phyloP scores from a whole-genome alignment of 2,329 filamentous ascomycete species.

The Aspergillus sergii region DNA sequence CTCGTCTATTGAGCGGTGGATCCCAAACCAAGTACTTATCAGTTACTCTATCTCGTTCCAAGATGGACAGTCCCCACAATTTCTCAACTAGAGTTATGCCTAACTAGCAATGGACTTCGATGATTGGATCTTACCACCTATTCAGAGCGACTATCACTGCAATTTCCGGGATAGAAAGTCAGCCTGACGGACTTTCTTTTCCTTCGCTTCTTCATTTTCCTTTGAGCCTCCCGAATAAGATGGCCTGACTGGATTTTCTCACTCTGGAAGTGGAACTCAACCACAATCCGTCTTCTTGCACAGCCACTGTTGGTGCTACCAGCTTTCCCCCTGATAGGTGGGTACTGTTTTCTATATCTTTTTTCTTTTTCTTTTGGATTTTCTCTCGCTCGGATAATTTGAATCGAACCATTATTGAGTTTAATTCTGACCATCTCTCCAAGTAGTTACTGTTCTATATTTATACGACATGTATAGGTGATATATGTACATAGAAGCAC shows the following conservation, averaged over 20 bases:
- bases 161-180: conserved; percentile 6
- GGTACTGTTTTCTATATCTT: neutral
- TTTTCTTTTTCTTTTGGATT: neutral
- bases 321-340: neutral
- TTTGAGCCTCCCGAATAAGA: neutral
- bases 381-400: no score
- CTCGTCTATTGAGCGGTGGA: neutral
- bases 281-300: neutral
- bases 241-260: neutral
- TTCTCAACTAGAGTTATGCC: conserved; percentile 3
- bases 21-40: neutral
- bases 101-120: neutral
- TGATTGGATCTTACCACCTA: neutral
- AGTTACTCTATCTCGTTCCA: neutral
- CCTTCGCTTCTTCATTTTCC: neutral
- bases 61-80: neutral
- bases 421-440: neutral
- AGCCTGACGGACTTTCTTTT: conserved; percentile 4
- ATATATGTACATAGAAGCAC: neutral
- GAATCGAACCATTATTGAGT: neutral
- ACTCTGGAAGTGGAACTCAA: neutral
- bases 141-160: conserved; percentile 5
- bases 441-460: neutral
- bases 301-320: neutral
- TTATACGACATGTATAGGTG: neutral